Evolutionary conservation across 2,329 filamentous ascomycete species (phyloP).

Genomic region (Ophiostoma fasciatum): DNA sequence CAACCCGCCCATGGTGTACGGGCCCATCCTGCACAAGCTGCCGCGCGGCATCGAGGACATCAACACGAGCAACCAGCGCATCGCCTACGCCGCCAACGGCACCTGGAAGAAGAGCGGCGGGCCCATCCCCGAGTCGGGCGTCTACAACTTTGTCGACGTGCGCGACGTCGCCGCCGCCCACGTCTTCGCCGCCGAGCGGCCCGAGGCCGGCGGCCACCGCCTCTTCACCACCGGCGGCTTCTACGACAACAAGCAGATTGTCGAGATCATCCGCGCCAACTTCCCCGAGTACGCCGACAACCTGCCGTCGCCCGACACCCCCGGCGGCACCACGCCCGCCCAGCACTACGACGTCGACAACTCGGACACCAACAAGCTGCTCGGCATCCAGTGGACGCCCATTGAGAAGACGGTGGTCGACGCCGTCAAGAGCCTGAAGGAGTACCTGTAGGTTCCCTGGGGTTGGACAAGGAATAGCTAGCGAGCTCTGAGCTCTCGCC

Average conservation of each 20-base stretch:
- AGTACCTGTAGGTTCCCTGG: too few species aligned
- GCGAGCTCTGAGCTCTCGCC: too few species aligned
- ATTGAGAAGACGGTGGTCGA: slow-evolving; percentile 50
- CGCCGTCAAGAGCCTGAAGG: slow-evolving; percentile 47
- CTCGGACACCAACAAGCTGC: slow-evolving; percentile 37
- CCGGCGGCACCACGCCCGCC: slow-evolving; percentile 27
- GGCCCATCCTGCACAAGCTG: slow-evolving; percentile 35
- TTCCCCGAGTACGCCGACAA: slow-evolving; percentile 35
- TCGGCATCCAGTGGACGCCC: slow-evolving; percentile 47
- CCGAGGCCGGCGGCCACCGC: slow-evolving; percentile 33
- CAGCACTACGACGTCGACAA: slow-evolving; percentile 42
- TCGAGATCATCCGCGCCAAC: slow-evolving; percentile 25
- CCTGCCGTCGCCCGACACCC: slow-evolving; percentile 28
- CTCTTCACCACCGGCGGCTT: slow-evolving; percentile 33
- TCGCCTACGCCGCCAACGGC: slow-evolving; percentile 31
- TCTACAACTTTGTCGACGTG: slow-evolving; percentile 39
- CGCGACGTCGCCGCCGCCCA: slow-evolving; percentile 40
- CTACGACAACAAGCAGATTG: slow-evolving; percentile 32
- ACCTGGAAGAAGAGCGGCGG: slow-evolving; percentile 26
- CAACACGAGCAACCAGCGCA: slow-evolving; percentile 20
- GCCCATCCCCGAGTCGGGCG: slow-evolving; percentile 26
- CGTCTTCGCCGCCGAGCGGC: slow-evolving; percentile 32
- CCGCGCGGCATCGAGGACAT: slow-evolving; percentile 25
- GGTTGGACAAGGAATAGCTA: too few species aligned
- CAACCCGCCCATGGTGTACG: slow-evolving; percentile 40